A percentile compares a stretch with the other conserved stretches of the same genome.
These are phyloP conservation scores for Pseudogymnoascus sp. DNA, from an alignment of 2,329 filamentous ascomycete species.

Conservation along the genomic window DNA sequence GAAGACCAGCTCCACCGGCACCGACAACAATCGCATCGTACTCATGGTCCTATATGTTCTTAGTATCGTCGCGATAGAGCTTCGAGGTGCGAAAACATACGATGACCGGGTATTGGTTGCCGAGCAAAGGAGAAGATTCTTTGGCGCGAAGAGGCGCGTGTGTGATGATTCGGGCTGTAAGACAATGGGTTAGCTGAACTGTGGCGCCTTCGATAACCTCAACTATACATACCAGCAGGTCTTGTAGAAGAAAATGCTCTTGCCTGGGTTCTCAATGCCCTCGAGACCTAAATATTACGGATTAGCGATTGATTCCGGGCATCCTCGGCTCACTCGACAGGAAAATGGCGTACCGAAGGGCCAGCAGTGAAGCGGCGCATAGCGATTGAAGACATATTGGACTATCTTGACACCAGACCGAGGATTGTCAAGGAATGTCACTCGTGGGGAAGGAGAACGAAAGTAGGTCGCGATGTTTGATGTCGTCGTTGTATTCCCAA, in stretches of 20 bases:
- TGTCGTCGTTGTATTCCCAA: constrained; percentile 9
- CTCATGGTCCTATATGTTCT: constrained; percentile 71
- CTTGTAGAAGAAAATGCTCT: constrained; percentile 83
- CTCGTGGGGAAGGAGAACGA: constrained; percentile 7
- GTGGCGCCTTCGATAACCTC: background rate
- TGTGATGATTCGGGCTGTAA: constrained; percentile 72
- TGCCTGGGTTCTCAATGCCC: constrained; percentile 48
- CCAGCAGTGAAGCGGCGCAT: constrained; percentile 53
- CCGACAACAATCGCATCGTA: constrained; percentile 96
- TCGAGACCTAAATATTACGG: constrained; percentile 25
- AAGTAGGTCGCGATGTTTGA: constrained; percentile 8
- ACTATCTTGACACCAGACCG: constrained; percentile 9
- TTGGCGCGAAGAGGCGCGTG: constrained; percentile 83
- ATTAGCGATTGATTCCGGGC: constrained; percentile 18
- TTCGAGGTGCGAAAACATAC: constrained; percentile 37
- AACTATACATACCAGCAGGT: constrained; percentile 57
- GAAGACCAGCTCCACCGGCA: constrained; percentile 72
- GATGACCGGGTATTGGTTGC: constrained; percentile 89
- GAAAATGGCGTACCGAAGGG: constrained; percentile 44
- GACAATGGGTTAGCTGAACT: constrained; percentile 15
- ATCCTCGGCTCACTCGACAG: constrained; percentile 19
- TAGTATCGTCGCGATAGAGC: constrained; percentile 10
- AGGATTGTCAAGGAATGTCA: constrained; percentile 8
- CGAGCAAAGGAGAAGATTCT: constrained; percentile 81
- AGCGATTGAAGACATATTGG: constrained; percentile 57